Evolutionary conservation across 441 rosid species (phyloP).

Genomic region (Bocquillonia castaneifolia): DNA sequence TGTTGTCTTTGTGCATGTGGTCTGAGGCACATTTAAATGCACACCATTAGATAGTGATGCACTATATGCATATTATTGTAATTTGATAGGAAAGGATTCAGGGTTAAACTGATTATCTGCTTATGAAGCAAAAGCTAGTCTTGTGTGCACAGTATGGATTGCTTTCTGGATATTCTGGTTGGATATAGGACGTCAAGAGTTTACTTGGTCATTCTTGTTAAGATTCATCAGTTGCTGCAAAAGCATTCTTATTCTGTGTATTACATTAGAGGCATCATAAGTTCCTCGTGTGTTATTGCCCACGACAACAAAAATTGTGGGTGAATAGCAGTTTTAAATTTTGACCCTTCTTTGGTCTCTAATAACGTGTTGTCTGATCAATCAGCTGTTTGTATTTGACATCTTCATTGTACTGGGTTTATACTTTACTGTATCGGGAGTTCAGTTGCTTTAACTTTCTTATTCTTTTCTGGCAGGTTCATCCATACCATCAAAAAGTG

Average conservation of each 20-base stretch:
- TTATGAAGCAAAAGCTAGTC: not conserved
- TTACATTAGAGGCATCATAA: not conserved
- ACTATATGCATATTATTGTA: too few relatives aligned
- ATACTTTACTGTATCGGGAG: not conserved
- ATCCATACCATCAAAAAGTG: not conserved
- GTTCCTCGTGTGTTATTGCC: not conserved
- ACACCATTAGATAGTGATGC: not conserved
- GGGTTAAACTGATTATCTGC: not conserved
- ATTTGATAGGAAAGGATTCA: not conserved
- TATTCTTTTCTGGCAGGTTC: constrained; percentile 9
- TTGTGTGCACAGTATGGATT: not conserved
- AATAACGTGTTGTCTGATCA: not conserved
- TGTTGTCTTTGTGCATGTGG: not conserved
- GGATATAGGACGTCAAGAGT: not conserved
- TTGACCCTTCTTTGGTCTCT: not conserved
- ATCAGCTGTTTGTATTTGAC: not conserved
- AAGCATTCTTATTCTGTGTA: not conserved
- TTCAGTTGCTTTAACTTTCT: not conserved
- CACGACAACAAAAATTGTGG: too few relatives aligned
- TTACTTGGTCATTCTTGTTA: not conserved
- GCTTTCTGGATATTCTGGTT: not conserved
- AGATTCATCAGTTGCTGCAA: not conserved
- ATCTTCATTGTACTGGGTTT: not conserved
- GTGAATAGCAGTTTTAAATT: not conserved
- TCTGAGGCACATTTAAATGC: too few relatives aligned